Base-by-base conservation (phyloP, 129 eudicot species). In the Tanacetum coccineum region DNA sequence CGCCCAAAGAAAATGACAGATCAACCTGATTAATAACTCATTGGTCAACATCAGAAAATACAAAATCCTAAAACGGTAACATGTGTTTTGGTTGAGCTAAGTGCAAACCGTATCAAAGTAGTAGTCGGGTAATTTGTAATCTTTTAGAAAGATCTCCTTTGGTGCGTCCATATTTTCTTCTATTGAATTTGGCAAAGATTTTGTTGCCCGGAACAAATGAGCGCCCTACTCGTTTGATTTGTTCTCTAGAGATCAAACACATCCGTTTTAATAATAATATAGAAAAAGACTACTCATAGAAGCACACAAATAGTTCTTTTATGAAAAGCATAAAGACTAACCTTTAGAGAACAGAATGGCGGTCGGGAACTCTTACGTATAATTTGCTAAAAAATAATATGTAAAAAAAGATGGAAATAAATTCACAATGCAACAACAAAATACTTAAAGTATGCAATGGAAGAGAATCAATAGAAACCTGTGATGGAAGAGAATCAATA, bases 51-150 rank as follows among this genome's bases (percentile, higher is more conserved):
- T 66, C 57, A 32, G 44, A 1, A 50, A 39, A 59, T 13, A 19
- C 0, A 59, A 22, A 10, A 72, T 9, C 19, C 28, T 26, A 39
- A 18, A 47, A 56, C 13, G 1, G 15, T 5, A 56, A n/a, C 10
- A 10, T 3, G 12, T 2, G 14, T 39, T 70, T 39, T 58, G 60
- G 25, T 59, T 59, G 61, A 70, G 59, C 20, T 13, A 51, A 20
- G 60, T 61, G 54, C 70, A 25, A 74, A 93, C 99, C 70, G 83
- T 80, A 30, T 93, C 99, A 77, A 93, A 93, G 78, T 84, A 93
- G 76, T 89, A 93, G 64, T 86, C 92, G 9, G 99, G 99, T 64
- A 81, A 74, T 77, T 93, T 89, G 83, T 93, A 93, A 74, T 93
- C 99, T 79, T 82, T 93, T 17, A 93, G 78, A 67, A 93, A 93